Conservation (phyloP, 148 eudicot genomes). For the Camellia sinensis region DNA sequence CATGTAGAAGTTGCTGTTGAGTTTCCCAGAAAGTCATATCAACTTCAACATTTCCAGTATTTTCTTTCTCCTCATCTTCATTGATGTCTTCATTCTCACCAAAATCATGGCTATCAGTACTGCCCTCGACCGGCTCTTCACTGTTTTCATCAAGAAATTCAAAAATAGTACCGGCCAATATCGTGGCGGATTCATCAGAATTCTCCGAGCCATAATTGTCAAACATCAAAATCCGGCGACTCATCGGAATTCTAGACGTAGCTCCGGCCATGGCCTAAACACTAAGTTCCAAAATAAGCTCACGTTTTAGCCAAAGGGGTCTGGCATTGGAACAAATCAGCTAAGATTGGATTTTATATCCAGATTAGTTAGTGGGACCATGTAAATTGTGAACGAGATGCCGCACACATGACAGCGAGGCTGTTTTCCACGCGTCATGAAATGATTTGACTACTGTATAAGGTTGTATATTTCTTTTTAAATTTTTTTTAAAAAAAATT, state of each 20-base stretch:
- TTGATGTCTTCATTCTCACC: conserved; percentile 13
- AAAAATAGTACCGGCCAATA: conserved; percentile 53
- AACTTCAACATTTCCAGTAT: conserved; percentile 21
- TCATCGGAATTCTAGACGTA: conserved; percentile 26
- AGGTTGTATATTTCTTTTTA: too few species aligned
- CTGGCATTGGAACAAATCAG: not conserved
- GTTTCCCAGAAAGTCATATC: conserved; percentile 53
- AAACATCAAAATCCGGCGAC: conserved; percentile 30
- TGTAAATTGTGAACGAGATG: conserved; percentile 27
- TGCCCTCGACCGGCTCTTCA: conserved; percentile 36
- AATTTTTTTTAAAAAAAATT: too few species aligned
- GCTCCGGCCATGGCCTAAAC: conserved; percentile 33
- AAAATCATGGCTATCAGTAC: conserved; percentile 11
- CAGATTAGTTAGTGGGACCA: conserved; percentile 27
- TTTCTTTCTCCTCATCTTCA: conserved; percentile 26
- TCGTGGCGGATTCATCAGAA: conserved; percentile 36
- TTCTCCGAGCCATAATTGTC: conserved; percentile 14
- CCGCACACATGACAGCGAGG: conserved; percentile 37
- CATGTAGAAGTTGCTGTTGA: conserved; percentile 41
- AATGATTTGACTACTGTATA: not conserved
- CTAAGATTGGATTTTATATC: conserved; percentile 6
- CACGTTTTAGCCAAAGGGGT: not conserved
- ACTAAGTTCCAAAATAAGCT: not conserved
- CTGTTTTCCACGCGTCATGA: conserved; percentile 17
- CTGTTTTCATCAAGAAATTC: conserved; percentile 37